Evolutionary conservation across 306 rosid genomes (phyloP).

Genomic region (Rosa multiflora): DNA sequence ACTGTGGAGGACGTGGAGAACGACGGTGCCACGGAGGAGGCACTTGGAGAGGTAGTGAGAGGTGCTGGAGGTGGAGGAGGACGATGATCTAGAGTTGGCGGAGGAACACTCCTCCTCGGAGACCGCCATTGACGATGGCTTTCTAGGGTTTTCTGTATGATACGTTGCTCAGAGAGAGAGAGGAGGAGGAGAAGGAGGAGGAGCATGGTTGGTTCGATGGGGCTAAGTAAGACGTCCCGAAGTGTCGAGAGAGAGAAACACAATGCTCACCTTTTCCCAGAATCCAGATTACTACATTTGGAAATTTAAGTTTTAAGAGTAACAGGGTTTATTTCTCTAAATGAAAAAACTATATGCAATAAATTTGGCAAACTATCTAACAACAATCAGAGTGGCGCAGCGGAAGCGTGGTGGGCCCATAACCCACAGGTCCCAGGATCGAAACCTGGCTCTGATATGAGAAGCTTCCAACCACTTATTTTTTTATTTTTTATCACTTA

Average conservation of each 20-base stretch:
- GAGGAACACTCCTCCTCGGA: conserved; percentile 94
- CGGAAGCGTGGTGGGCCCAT: conserved; percentile 13
- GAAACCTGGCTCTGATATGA: conserved; percentile 4
- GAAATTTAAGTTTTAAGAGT: too few species aligned
- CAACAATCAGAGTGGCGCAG: neutral
- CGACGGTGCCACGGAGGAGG: conserved; percentile 75
- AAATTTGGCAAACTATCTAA: too few species aligned
- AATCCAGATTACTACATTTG: neutral
- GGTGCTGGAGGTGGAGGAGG: conserved; percentile 42
- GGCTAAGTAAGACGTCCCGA: too few species aligned
- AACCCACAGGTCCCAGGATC: conserved; percentile 5
- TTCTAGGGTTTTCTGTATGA: conserved; percentile 9
- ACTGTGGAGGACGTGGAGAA: conserved; percentile 79
- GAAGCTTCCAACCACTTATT: neutral
- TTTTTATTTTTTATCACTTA: too few species aligned
- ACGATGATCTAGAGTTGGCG: conserved; percentile 61
- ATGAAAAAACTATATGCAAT: too few species aligned
- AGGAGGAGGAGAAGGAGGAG: too few species aligned
- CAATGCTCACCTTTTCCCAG: too few species aligned
- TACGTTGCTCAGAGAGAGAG: neutral
- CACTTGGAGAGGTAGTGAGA: conserved; percentile 82
- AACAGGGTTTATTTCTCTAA: too few species aligned
- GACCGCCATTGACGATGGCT: conserved; percentile 60
- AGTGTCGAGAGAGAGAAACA: too few species aligned
- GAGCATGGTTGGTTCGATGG: too few species aligned